Percentiles rank a stretch among this genome's conserved stretches.
Conservation (phyloP, 306 rosid species). For the Urtica urens region DNA sequence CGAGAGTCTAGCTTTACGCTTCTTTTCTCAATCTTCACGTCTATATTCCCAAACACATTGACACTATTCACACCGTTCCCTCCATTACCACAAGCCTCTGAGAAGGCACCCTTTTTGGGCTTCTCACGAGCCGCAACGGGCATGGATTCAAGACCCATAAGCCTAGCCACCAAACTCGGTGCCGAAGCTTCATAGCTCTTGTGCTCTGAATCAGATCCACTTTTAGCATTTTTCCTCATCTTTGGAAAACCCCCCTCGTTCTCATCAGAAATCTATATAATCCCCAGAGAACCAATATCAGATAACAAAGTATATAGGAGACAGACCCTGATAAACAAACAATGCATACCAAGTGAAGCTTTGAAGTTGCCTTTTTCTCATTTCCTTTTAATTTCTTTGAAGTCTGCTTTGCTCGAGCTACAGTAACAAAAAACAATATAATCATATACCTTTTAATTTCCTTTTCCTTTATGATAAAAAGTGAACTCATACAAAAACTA, state of each 20-base stretch:
- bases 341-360: constrained; percentile 54
- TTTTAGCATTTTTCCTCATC: constrained; percentile 33
- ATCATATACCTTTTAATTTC: not conserved
- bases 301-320: not conserved
- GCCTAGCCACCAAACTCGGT: constrained; percentile 77
- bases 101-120: constrained; percentile 34
- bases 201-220: constrained; percentile 31
- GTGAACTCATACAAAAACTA: not conserved
- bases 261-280: constrained; percentile 79
- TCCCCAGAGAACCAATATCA: constrained; percentile 11
- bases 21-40: constrained; percentile 34
- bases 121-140: constrained; percentile 50
- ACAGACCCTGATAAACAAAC: not conserved
- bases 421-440: constrained; percentile 18
- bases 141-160: constrained; percentile 82
- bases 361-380: constrained; percentile 65
- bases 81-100: constrained; percentile 24
- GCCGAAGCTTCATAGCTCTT: constrained; percentile 49
- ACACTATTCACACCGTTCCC: constrained; percentile 11
- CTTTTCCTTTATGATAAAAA: not conserved
- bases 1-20: constrained; percentile 48
- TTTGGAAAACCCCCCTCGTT: constrained; percentile 71
- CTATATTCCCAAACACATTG: constrained; percentile 29
- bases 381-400: constrained; percentile 58
- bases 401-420: constrained; percentile 48